Evolutionary conservation across 1,284 basidiomycete genomes (phyloP), one percentile per base, ranked within the genome.

Genomic region (Pseudozyma tsukubaensis): DNA sequence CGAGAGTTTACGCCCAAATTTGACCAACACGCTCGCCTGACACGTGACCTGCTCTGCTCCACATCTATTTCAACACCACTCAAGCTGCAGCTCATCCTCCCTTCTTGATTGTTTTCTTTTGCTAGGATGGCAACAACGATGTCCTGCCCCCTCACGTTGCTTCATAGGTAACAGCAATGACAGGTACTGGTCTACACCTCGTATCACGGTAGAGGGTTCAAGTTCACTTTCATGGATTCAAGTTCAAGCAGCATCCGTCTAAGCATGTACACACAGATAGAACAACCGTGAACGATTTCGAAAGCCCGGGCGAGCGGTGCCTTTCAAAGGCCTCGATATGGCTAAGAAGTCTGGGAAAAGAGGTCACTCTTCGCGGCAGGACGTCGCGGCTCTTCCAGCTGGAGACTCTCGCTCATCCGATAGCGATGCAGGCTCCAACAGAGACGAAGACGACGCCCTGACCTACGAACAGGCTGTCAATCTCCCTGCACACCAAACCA

Each of bases 401-500:
- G 24, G 24, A 29, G 24, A 29, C 24, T 29, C 24, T 29, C 24
- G 24, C 9, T 43, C 19, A 3, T 50, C 43, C 3, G 40, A 60
- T 12, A 60, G 50, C 24, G 67, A 53, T 5, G 16, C 34, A 12
- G 68, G 13, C 2, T 51, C 34, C 11, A 42, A 42, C 3, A 6
- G 10, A 10, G 32, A 35, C 12, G 19, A 16, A 29, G 39, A 43
- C 4, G 34, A 10, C 2, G 9, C 21, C 1, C 4, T n/a, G 7
- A n/a, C 14, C 8, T 62, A 73, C 24, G 29, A 47, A 9, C 48
- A 52, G 5, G 66, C 67, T 2, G 59, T 68, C 52, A 75, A 75
- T n/a, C 68, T 67, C 3, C 74, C 74, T 10, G 74, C 74, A 5
- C 67, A 70, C 18, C 63, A 64, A 18, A 73, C 74, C 4, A 77